phyloP scores from a whole-genome alignment of 495 filamentous ascomycete genomes.

The Aspergillus cavernicola region DNA sequence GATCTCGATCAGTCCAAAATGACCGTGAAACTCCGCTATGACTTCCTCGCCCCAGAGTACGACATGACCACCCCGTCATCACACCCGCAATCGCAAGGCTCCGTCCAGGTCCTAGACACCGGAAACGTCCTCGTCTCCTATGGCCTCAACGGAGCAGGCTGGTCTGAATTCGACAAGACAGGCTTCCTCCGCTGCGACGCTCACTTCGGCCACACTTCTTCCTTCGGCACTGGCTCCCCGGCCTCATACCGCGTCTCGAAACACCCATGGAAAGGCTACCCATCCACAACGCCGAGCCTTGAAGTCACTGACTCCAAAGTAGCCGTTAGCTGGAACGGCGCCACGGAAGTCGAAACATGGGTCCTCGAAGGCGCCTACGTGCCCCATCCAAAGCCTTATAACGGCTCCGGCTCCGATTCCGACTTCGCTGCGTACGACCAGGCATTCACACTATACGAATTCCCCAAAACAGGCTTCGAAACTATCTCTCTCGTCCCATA shows the following conservation, averaged over 20 bases:
- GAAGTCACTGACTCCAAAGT: conserved; percentile 23
- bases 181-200: conserved; percentile 30
- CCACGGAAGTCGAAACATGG: conserved; percentile 38
- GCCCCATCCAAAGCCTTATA: neutral
- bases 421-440: conserved; percentile 13
- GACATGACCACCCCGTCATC: conserved; percentile 24
- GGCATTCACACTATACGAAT: too few species aligned
- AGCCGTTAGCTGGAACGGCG: conserved; percentile 42
- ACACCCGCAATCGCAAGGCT: conserved; percentile 37
- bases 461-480: conserved; percentile 33
- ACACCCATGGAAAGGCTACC: conserved; percentile 33
- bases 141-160: conserved; percentile 39
- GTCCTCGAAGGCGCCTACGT: conserved; percentile 27
- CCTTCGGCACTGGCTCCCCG: conserved; percentile 24
- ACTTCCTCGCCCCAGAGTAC: conserved; percentile 29
- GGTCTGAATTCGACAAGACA: conserved; percentile 42
- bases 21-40: conserved; percentile 33
- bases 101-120: conserved; percentile 39
- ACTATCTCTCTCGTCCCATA: conserved; percentile 19
- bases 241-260: conserved; percentile 39
- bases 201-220: conserved; percentile 27
- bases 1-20: conserved; percentile 37
- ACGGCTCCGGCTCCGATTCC: neutral
- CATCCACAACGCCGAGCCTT: conserved; percentile 26
- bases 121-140: conserved; percentile 48